phyloP scores from a whole-genome alignment of 2,329 filamentous ascomycete species.

The Fusarium illudens region DNA sequence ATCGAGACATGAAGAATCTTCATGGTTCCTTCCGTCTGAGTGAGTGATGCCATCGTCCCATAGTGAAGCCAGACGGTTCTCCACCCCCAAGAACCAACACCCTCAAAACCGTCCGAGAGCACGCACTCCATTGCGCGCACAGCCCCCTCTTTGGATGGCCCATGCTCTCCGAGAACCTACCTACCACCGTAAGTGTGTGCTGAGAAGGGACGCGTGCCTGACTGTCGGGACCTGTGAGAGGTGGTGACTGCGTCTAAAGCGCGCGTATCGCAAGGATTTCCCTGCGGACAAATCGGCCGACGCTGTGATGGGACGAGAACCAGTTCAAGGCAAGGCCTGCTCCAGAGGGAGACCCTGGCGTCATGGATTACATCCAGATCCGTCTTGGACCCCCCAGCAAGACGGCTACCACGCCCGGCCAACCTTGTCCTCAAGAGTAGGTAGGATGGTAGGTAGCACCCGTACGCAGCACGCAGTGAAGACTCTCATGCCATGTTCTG shows the following conservation, averaged over 20 bases:
- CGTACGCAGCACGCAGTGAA: background rate
- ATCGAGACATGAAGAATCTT: slow-evolving; percentile 16
- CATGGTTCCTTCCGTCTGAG: slow-evolving; percentile 9
- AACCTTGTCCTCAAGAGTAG: background rate
- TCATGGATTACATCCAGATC: slow-evolving; percentile 1
- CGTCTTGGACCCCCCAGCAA: background rate
- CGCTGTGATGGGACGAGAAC: background rate
- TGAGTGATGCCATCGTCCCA: slow-evolving; percentile 30
- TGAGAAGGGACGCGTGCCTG: background rate
- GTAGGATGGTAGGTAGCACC: no score
- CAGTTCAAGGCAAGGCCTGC: background rate
- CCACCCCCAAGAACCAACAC: slow-evolving; percentile 32
- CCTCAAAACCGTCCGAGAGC: slow-evolving; percentile 18
- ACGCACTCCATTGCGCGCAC: slow-evolving; percentile 14
- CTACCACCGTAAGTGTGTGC: slow-evolving; percentile 11
- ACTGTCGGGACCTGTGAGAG: background rate
- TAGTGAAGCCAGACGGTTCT: slow-evolving; percentile 14
- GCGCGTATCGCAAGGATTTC: slow-evolving; percentile 4
- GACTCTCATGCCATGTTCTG: background rate
- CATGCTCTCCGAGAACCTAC: slow-evolving; percentile 15
- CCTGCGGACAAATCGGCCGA: slow-evolving; percentile 1
- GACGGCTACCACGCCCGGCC: background rate
- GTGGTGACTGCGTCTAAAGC: background rate
- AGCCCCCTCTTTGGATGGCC: slow-evolving; percentile 25
- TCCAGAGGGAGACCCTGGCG: background rate